These are phyloP conservation scores for Globisporangium carolinianum DNA, from an alignment of 352 stramenopile genomes.

Conservation along the genomic window DNA sequence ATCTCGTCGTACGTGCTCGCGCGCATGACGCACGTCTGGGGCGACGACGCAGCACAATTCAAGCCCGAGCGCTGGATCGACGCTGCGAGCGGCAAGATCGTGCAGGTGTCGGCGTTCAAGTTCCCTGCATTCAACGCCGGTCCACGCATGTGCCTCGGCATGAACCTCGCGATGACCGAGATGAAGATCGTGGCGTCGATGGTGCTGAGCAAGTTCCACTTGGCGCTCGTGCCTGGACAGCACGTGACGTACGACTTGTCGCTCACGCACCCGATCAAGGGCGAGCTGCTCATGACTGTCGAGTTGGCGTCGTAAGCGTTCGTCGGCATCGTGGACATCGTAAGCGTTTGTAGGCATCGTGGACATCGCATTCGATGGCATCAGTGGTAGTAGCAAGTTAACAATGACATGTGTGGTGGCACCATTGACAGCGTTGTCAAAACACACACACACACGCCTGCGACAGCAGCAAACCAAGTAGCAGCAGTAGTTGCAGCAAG, in stretches of 20 bases:
- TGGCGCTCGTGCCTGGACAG: conserved; percentile 19
- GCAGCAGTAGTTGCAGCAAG: too few species aligned
- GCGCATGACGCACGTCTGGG: conserved; percentile 28
- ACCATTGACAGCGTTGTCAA: neutral
- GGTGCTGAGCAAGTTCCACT: conserved; percentile 25
- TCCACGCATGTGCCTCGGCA: conserved; percentile 34
- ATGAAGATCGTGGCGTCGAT: conserved; percentile 30
- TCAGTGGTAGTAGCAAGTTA: too few species aligned
- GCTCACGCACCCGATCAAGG: conserved; percentile 30
- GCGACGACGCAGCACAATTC: conserved; percentile 31
- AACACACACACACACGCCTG: neutral
- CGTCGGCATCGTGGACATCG: neutral
- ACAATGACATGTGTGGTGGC: too few species aligned
- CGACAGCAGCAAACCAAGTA: neutral
- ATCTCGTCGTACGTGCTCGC: neutral
- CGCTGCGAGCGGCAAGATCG: conserved; percentile 3
- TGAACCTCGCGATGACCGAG: conserved; percentile 18
- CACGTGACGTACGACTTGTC: conserved; percentile 24
- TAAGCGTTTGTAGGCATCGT: neutral
- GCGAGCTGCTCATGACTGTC: conserved; percentile 13
- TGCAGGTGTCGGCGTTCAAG: conserved; percentile 27
- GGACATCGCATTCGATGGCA: neutral
- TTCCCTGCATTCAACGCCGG: conserved; percentile 44
- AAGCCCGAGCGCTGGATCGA: conserved; percentile 49
- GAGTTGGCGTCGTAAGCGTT: neutral